Base-by-base conservation (phyloP, 1,284 basidiomycete genomes). In the Rhodotorula sp. region DNA sequence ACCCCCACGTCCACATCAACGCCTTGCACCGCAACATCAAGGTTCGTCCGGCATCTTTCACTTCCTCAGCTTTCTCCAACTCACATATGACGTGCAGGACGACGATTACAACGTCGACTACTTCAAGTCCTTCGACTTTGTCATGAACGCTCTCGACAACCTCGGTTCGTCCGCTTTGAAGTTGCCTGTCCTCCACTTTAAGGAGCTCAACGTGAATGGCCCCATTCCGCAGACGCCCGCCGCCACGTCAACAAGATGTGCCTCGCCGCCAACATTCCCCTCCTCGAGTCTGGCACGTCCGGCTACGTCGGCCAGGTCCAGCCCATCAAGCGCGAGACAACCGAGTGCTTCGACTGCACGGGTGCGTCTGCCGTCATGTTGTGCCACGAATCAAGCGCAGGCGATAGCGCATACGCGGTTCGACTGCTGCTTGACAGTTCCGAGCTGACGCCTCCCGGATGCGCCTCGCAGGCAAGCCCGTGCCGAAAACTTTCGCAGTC, bases 181-280 rank as follows among this genome's bases (percentile, higher is more conserved):
- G 20, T 11, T 39, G 8, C 27, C 5, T 17, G n/a, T 22, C n/a
- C 32, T 48, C 22, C 56, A 36, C 27, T 24, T 44, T 13, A 19
- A 20, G 36, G 52, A 57, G 6, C 20, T 7, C 36, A n/a, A 13
- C 58, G 4, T 29, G 44, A 1, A 19, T 9, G 20, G 19, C 39
- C 19, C n/a, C 24, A 20, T 17, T 30, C 27, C 29, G 64, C 83
- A 61, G 92, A 94, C 79, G 93, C 93, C 2, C 86, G 92, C 57
- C 84, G 92, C 78, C 93, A 97, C 79, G 92, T 99, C 62, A 99
- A 99, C 83, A 90, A 90, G 78, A 93, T 99, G 88, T 98, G 95
- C 81, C 88, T 96, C 82, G 93, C 94, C 3, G 90, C 91, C 4
- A 84, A 86, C 66, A 87, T 97, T 1, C 94, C 94, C 0, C 85